These are phyloP conservation scores for Hibiscus tridactylites DNA, from an alignment of 345 rosid genomes.

Conservation along the genomic window DNA sequence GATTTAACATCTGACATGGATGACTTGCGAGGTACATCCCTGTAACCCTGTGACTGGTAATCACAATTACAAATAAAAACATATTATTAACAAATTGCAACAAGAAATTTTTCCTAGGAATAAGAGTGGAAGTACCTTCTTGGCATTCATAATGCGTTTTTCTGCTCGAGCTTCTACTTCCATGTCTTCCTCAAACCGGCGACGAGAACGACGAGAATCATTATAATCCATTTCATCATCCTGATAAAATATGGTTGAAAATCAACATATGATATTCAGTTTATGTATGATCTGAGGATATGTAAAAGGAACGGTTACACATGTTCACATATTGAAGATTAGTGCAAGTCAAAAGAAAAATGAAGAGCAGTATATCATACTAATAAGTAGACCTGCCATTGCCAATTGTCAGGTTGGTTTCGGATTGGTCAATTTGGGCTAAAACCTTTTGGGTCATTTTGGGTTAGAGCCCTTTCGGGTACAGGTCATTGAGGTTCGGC, in stretches of 20 bases:
- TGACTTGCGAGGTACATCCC: conserved; percentile 56
- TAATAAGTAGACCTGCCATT: background rate
- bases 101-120: background rate
- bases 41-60: conserved; percentile 47
- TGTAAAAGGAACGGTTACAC: background rate
- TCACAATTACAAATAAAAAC: conserved; percentile 1
- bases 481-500: too few relatives aligned
- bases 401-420: background rate
- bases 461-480: too few relatives aligned
- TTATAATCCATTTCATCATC: conserved; percentile 82
- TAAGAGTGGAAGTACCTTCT: conserved; percentile 53
- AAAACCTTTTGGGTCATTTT: too few relatives aligned
- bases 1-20: conserved; percentile 45
- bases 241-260: conserved; percentile 29
- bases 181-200: conserved; percentile 76
- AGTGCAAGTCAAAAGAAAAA: background rate
- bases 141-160: conserved; percentile 82
- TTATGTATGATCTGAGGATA: background rate
- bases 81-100: background rate
- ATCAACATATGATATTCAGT: conserved; percentile 2
- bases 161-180: conserved; percentile 92
- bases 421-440: too few relatives aligned
- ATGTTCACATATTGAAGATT: background rate
- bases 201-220: conserved; percentile 69
- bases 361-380: background rate